Conservation (phyloP, 371 early-diverging fungal genomes). For the Mortierella sp. region DNA sequence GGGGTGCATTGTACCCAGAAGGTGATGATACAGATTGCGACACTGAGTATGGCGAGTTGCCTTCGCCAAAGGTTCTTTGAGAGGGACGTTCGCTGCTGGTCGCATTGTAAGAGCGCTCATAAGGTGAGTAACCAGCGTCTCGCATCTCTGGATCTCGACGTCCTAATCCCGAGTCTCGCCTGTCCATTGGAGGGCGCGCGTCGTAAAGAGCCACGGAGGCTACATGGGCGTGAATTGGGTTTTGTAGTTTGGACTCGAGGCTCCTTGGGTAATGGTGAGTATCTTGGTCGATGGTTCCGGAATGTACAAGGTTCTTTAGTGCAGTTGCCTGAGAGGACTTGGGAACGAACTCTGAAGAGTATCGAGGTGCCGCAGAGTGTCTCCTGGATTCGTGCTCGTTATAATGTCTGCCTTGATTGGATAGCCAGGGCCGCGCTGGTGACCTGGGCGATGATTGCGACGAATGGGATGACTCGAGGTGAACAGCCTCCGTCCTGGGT, state of each 20-base stretch:
- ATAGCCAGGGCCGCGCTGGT: not conserved
- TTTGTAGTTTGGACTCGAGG: not conserved
- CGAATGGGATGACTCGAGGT: slow-evolving; percentile 10
- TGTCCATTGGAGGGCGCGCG: slow-evolving; percentile 9
- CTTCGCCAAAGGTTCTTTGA: slow-evolving; percentile 6
- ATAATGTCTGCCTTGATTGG: not conserved
- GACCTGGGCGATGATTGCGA: slow-evolving; percentile 1
- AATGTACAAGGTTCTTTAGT: not conserved
- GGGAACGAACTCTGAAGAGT: not conserved
- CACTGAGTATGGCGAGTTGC: slow-evolving; percentile 3
- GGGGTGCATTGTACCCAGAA: slow-evolving; percentile 5
- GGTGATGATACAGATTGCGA: slow-evolving; percentile 4
- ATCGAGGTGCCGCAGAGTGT: not conserved
- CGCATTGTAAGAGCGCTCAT: slow-evolving; percentile 3
- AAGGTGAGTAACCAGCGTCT: slow-evolving; percentile 5
- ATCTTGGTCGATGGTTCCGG: slow-evolving; percentile 2
- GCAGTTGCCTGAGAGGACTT: not conserved
- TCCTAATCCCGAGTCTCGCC: slow-evolving; percentile 28
- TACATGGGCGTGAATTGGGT: not conserved
- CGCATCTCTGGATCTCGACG: slow-evolving; percentile 19
- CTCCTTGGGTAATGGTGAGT: not conserved
- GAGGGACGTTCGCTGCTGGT: slow-evolving; percentile 7
- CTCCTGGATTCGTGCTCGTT: not conserved
- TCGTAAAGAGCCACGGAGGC: not conserved
- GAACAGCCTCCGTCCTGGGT: slow-evolving; percentile 16